A percentile compares a stretch with the other conserved stretches of the same genome.
Conservation (phyloP, 768 basidiomycete genomes). For the Omphalotus guepiniiformis region DNA sequence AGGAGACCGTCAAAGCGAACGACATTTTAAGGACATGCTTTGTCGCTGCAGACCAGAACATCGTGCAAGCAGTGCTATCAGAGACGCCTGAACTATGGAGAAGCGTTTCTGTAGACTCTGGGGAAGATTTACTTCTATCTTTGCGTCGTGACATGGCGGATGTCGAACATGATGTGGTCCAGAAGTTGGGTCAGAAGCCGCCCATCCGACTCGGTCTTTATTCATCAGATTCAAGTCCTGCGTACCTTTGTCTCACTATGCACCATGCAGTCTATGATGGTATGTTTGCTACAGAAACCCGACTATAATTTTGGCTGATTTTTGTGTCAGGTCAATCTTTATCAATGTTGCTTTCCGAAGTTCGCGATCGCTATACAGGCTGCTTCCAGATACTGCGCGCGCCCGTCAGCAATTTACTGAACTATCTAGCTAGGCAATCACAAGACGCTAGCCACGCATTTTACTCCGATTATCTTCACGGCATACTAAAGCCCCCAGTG, state of each 20-base stretch:
- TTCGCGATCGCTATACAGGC: slow-evolving; percentile 1
- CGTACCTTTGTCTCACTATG: slow-evolving; percentile 7
- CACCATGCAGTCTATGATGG: slow-evolving; percentile 10
- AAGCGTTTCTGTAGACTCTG: neutral
- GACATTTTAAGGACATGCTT: slow-evolving; percentile 8
- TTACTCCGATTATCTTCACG: slow-evolving; percentile 4
- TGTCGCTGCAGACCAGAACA: slow-evolving; percentile 2
- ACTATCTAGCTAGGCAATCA: slow-evolving; percentile 2
- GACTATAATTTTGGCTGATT: neutral
- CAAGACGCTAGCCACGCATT: slow-evolving; percentile 1
- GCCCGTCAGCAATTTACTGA: slow-evolving; percentile 3
- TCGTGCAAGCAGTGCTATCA: slow-evolving; percentile 2
- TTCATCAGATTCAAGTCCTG: neutral
- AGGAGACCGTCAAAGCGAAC: slow-evolving; percentile 1
- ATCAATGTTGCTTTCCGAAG: slow-evolving; percentile 6
- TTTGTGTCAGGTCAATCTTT: slow-evolving; percentile 1
- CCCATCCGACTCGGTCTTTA: slow-evolving; percentile 6
- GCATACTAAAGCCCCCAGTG: neutral
- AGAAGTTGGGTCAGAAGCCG: neutral
- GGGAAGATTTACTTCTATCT: neutral
- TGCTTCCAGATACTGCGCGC: neutral
- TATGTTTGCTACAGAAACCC: neutral
- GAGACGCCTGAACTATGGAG: slow-evolving; percentile 1
- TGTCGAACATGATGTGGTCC: slow-evolving; percentile 3
- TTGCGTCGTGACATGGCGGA: neutral